Evolutionary conservation across 2,329 filamentous ascomycete species (phyloP), one percentile per base, ranked within the genome.

Genomic region (Clarireedia homoeocarpa): DNA sequence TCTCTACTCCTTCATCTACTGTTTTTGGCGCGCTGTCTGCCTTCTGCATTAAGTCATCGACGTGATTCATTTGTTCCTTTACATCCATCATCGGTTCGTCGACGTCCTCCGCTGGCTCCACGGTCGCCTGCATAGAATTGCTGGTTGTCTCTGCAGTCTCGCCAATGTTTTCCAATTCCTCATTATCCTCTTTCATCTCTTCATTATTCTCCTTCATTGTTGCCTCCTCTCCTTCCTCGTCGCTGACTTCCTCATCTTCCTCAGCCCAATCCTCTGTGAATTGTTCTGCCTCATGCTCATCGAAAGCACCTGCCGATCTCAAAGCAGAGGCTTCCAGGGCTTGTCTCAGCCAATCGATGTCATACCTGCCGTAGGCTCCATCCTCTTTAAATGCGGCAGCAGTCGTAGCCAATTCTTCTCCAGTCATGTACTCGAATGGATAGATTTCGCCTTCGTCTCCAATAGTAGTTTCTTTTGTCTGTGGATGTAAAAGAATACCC

Each of bases 371-470:
- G 26, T 75, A 71, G 23, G 67, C 67, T 1, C 85, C 71, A 61
- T 85, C 80, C 3, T 75, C 66, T 64, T 83, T 76, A 65, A 81
- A 85, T 51, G 75, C 72, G 17, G 77, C 75, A 40, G 83, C 67
- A 45, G 74, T 78, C 20, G 76, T 75, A 23, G 76, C 73, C 68
- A 82, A 80, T 10, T 56, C 47, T 14, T 59, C 52, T 12, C 48
- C 24, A 20, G 30, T 40, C 48, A 56, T 52, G 2, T 42, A n/a
- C 12, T 52, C 54, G 10, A 53, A 47, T 27, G 54, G 40, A 24
- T 51, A 55, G 20, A 45, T 24, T 49, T 38, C 38, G 24, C 26
- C 39, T 45, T 44, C 46, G 17, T 51, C 47, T 23, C 36, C 14
- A 44, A 10, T 14, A 3, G 39, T 27, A 20, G 23, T 7, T 44